Percentiles rank a stretch among this genome's conserved stretches.
Conservation (phyloP, 345 rosid species). For the Microthlaspi erraticum region DNA sequence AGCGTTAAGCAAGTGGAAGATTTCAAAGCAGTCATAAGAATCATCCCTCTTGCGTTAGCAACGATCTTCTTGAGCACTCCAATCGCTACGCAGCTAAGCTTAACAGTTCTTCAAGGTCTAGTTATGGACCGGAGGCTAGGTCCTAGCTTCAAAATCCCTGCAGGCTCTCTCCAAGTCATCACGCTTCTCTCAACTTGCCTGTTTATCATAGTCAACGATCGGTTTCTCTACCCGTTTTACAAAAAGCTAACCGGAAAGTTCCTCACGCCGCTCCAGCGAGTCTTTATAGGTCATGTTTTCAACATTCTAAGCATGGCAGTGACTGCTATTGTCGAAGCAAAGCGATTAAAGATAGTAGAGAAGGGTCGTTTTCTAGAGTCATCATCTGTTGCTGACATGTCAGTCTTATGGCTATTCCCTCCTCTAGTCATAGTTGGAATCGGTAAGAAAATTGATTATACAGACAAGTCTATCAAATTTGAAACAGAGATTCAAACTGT, state of each 20-base stretch:
- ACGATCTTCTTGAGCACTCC: conserved; percentile 50
- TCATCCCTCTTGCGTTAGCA: conserved; percentile 55
- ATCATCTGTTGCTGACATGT: conserved; percentile 49
- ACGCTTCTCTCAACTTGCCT: conserved; percentile 46
- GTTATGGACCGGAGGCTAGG: conserved; percentile 59
- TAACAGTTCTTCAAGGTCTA: conserved; percentile 63
- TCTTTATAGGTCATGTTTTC: conserved; percentile 58
- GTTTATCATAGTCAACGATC: conserved; percentile 48
- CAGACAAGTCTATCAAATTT: too few relatives aligned
- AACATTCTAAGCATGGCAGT: conserved; percentile 47
- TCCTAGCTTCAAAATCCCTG: conserved; percentile 56
- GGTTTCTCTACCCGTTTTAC: conserved; percentile 52
- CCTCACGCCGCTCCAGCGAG: conserved; percentile 50
- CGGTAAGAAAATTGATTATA: conserved; percentile 16
- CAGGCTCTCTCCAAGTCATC: conserved; percentile 56
- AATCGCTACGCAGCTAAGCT: conserved; percentile 46
- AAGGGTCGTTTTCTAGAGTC: conserved; percentile 14
- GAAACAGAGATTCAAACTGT: background rate
- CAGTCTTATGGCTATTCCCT: conserved; percentile 61
- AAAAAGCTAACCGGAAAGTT: conserved; percentile 36
- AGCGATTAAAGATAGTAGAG: conserved; percentile 47
- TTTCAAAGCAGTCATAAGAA: conserved; percentile 56
- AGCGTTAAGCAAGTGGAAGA: conserved; percentile 64
- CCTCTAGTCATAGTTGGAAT: conserved; percentile 57
- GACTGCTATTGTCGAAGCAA: conserved; percentile 58